phyloP scores from a whole-genome alignment of 768 basidiomycete genomes.

The Kwoniella dendrophila region DNA sequence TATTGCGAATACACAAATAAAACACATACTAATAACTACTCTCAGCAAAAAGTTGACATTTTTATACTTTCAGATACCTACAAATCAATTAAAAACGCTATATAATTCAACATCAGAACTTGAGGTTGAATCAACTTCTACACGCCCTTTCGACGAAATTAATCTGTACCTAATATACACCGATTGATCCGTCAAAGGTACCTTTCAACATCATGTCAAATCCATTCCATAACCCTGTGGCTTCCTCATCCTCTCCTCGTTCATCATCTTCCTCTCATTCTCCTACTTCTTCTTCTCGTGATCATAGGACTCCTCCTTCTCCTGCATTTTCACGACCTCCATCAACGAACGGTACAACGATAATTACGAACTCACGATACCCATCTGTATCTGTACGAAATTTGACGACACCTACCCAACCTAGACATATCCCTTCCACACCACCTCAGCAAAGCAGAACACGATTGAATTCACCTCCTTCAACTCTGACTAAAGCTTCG shows the following conservation, averaged over 20 bases:
- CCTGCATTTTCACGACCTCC: constrained; percentile 32
- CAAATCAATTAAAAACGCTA: background rate
- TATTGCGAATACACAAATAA: no score
- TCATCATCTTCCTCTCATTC: background rate
- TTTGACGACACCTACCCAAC: constrained; percentile 10
- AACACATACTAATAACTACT: background rate
- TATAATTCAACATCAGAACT: background rate
- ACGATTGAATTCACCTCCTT: background rate
- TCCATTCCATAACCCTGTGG: background rate
- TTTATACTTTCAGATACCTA: background rate
- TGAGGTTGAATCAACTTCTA: constrained; percentile 29
- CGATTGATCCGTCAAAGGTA: constrained; percentile 10
- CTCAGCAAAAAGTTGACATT: no score
- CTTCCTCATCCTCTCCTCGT: background rate
- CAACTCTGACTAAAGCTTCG: constrained; percentile 28
- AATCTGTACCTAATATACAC: background rate
- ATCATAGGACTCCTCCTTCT: constrained; percentile 4
- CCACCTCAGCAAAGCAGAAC: constrained; percentile 15
- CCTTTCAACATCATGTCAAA: background rate
- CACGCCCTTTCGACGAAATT: background rate
- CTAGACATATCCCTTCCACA: constrained; percentile 12
- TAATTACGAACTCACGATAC: constrained; percentile 26
- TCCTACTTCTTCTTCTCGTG: background rate
- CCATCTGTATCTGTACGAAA: constrained; percentile 20
- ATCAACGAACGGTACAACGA: constrained; percentile 2